Percentiles rank a stretch among this genome's conserved stretches.
Evolutionary conservation across 2,329 filamentous ascomycete species (phyloP).

Genomic region (Bipolaris zeicola): DNA sequence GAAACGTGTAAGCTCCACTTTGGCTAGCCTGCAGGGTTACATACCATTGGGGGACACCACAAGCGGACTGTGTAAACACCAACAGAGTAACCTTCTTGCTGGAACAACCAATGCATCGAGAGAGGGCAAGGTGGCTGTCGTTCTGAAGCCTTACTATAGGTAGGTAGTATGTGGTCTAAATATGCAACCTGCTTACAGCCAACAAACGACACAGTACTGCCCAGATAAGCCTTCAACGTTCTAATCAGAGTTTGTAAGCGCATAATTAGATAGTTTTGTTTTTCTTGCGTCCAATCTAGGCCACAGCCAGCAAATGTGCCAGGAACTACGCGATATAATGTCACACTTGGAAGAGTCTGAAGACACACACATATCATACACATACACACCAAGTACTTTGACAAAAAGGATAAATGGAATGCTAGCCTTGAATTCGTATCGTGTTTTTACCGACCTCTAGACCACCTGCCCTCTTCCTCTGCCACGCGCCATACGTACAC

Average conservation of each 20-base stretch:
- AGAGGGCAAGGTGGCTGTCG: neutral
- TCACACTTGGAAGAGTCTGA: neutral
- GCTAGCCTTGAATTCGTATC: neutral
- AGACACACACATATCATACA: neutral
- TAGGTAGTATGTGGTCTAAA: neutral
- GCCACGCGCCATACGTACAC: conserved; percentile 30
- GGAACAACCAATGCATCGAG: conserved; percentile 7
- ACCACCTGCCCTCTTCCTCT: conserved; percentile 23
- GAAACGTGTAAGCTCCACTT: conserved; percentile 14
- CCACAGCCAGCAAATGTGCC: neutral
- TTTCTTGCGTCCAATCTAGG: conserved; percentile 6
- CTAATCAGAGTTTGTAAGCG: neutral
- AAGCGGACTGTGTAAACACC: conserved; percentile 10
- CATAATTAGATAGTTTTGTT: conserved; percentile 1
- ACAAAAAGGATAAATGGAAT: neutral
- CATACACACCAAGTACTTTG: neutral
- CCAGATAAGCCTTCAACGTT: neutral
- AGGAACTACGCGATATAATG: conserved; percentile 9
- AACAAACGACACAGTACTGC: neutral
- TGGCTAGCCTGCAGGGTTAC: conserved; percentile 9
- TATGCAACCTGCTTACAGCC: neutral
- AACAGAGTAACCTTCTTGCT: neutral
- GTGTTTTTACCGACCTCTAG: neutral
- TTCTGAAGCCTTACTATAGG: neutral
- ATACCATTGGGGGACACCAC: conserved; percentile 9